Percentiles rank a stretch among this genome's conserved stretches.
Conservation (phyloP, 2,329 filamentous ascomycete species). For the Thermoascus crustaceus region DNA sequence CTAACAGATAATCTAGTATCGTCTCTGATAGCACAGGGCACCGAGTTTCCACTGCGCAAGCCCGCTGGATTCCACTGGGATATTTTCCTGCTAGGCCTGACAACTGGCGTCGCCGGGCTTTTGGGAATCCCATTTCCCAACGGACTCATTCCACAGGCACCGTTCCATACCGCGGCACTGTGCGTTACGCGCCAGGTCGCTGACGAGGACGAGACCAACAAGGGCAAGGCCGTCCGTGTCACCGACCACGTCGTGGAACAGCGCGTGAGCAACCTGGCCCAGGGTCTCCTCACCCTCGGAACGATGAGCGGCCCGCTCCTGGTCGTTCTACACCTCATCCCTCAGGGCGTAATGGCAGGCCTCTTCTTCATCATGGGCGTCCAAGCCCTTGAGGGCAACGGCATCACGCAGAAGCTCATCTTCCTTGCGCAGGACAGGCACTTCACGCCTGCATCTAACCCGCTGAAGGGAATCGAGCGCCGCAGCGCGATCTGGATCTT, state of each 20-base stretch:
- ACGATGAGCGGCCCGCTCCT: conserved; percentile 72
- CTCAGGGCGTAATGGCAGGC: conserved; percentile 69
- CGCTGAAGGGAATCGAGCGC: conserved; percentile 54
- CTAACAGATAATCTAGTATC: conserved; percentile 48
- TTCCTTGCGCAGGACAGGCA: conserved; percentile 58
- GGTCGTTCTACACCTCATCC: conserved; percentile 66
- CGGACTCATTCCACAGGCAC: conserved; percentile 73
- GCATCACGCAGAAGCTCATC: conserved; percentile 65
- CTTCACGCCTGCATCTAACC: conserved; percentile 52
- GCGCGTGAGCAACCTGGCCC: conserved; percentile 67
- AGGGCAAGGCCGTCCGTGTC: conserved; percentile 53
- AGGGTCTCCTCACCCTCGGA: conserved; percentile 68
- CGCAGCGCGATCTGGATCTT: conserved; percentile 62
- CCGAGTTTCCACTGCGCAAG: conserved; percentile 71
- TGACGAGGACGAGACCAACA: conserved; percentile 49
- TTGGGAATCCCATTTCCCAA: conserved; percentile 75
- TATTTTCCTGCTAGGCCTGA: conserved; percentile 69
- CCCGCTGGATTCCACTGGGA: conserved; percentile 84
- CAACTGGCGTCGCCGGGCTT: conserved; percentile 66
- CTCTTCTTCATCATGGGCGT: conserved; percentile 81
- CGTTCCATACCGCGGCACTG: conserved; percentile 71
- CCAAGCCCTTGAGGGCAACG: conserved; percentile 67
- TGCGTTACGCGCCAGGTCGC: conserved; percentile 57
- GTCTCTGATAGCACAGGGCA: conserved; percentile 73
- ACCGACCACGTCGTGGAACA: conserved; percentile 60